Base-by-base conservation (phyloP, 495 filamentous ascomycete genomes). In the Talaromyces nanjingensis region DNA sequence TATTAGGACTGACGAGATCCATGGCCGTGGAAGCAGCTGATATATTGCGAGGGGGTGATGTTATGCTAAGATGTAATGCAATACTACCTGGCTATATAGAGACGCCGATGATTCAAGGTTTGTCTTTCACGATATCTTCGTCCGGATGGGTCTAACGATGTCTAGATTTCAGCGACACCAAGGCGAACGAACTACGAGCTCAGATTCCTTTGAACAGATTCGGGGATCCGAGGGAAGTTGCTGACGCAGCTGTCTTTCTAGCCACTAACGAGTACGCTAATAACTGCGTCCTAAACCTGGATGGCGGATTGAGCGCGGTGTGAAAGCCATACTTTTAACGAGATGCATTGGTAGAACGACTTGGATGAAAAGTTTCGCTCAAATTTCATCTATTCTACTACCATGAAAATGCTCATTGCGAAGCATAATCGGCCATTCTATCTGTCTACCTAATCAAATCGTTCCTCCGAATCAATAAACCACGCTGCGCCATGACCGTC, bases 71-170 rank as follows among this genome's bases (percentile, higher is more conserved):
- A 18, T 89, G 89, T 31, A 96, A 96, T 74, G 88, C 85, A 4
- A 86, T 96, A 63, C 71, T 91, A n/a, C 91, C 91, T 1, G 91
- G 91, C 14, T 96, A 92, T 75, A 88, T 94, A 63, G 77, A 86
- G 25, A 92, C 91, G 6, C 80, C 84, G 5, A 93, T 96, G 91
- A 89, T 88, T 57, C 71, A 81, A 64, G 79, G 90, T 92, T 60
- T 67, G 22, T 63, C 29, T 49, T 5, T 49, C 16, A 22, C 5
- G 8, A 49, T 7, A 18, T 29, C n/a, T 20, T 18, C 9, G n/a
- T 18, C 24, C 16, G 53, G 22, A 56, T n/a, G 24, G 27, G n/a
- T 27, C 27, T 56, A 7, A 25, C 18, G 11, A 45, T 33, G 29
- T 63, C 8, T 47, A 79, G 77, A 77, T 52, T 80, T 81, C 25